Evolutionary conservation across 164 flowering plant species (phyloP).

Genomic region (Euptelea pleiosperma): DNA sequence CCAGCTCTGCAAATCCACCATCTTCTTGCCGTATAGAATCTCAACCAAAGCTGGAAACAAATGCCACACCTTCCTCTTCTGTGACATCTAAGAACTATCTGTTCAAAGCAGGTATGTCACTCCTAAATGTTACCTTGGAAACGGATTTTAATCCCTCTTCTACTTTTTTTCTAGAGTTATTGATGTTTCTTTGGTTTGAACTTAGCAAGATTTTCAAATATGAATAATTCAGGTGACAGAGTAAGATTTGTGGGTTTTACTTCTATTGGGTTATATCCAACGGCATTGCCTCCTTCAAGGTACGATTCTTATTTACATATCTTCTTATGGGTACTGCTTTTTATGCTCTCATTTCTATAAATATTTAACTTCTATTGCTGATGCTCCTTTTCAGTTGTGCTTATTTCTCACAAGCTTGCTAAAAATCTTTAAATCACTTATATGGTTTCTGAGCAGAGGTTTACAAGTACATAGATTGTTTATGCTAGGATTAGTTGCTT

Average conservation of each 20-base stretch:
- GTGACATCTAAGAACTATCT: conserved; percentile 45
- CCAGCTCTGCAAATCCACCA: conserved; percentile 38
- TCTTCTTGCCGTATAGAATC: conserved; percentile 36
- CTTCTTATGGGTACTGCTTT: too few relatives aligned
- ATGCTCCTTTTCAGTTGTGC: too few relatives aligned
- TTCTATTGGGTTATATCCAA: conserved; percentile 38
- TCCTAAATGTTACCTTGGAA: neutral
- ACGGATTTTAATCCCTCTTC: neutral
- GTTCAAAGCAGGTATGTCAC: conserved; percentile 51
- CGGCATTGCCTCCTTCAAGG: conserved; percentile 53
- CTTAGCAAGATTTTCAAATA: neutral
- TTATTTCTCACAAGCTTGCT: too few relatives aligned
- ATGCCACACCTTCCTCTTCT: conserved; percentile 31
- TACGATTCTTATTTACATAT: conserved; percentile 21
- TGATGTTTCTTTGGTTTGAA: neutral
- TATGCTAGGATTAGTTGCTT: too few relatives aligned
- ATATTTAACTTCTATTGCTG: too few relatives aligned
- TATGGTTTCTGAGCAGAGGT: too few relatives aligned
- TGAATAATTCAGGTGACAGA: conserved; percentile 58
- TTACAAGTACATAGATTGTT: too few relatives aligned
- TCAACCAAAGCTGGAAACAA: conserved; percentile 48
- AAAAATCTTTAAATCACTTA: too few relatives aligned
- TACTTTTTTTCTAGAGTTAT: neutral
- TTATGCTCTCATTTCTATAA: too few relatives aligned
- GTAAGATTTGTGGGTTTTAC: conserved; percentile 54